phyloP scores from a whole-genome alignment of 1,139 yeast species.

The Groenewaldozyma auringiensis region DNA sequence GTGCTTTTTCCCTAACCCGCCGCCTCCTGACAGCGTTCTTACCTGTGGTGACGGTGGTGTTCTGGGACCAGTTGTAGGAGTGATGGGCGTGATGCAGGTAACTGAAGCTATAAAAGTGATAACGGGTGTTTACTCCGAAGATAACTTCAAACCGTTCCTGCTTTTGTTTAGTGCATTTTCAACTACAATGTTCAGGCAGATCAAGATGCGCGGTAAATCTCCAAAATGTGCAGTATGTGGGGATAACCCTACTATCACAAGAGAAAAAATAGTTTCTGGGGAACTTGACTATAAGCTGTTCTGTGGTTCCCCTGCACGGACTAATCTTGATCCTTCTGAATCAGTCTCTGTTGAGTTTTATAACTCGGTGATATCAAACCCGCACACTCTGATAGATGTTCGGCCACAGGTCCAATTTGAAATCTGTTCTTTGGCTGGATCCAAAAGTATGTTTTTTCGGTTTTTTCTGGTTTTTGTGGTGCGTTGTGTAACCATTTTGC shows the following conservation, averaged over 20 bases:
- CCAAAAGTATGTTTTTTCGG: conserved; percentile 45
- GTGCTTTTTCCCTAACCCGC: conserved; percentile 87
- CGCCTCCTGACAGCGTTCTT: conserved; percentile 73
- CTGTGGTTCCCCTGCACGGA: conserved; percentile 56
- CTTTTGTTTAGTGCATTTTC: conserved; percentile 69
- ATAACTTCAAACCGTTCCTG: conserved; percentile 58
- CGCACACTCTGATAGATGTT: conserved; percentile 57
- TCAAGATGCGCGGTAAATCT: conserved; percentile 72
- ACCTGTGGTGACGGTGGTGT: conserved; percentile 95
- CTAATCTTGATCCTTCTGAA: conserved; percentile 27
- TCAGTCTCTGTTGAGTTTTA: conserved; percentile 47
- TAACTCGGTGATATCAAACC: conserved; percentile 7
- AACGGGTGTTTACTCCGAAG: conserved; percentile 43
- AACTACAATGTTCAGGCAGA: conserved; percentile 48
- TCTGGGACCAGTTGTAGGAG: conserved; percentile 89
- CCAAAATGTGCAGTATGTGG: conserved; percentile 61
- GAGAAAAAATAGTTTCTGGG: conserved; percentile 39
- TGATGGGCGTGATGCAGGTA: conserved; percentile 85
- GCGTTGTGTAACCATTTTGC: not conserved
- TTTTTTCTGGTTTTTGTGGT: not conserved
- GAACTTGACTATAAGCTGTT: conserved; percentile 57
- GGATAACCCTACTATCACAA: conserved; percentile 39
- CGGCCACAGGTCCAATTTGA: conserved; percentile 71
- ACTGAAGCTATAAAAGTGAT: conserved; percentile 74
- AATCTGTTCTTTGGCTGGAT: conserved; percentile 52